A percentile compares a stretch with the other conserved stretches of the same genome.
Evolutionary conservation across 148 eudicot species (phyloP).

Genomic region (Heliosperma pusillum): DNA sequence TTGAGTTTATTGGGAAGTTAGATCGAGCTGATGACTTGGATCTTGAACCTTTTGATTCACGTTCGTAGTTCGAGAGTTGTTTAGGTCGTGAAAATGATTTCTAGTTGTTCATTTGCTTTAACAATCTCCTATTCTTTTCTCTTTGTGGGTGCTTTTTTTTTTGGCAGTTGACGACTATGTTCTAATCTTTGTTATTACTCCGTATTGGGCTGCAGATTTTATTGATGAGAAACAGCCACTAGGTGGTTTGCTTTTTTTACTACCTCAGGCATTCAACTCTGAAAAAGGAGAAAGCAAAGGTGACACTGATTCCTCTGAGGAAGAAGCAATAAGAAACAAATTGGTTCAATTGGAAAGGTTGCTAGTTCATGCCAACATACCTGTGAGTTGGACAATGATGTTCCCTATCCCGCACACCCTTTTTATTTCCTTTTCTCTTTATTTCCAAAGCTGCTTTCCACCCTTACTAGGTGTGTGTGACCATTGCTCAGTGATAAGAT

Average conservation of each 20-base stretch:
- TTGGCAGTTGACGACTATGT: not conserved
- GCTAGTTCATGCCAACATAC: slow-evolving; percentile 72
- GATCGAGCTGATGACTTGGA: not conserved
- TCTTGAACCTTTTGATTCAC: not conserved
- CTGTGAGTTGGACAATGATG: slow-evolving; percentile 55
- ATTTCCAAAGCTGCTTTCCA: not conserved
- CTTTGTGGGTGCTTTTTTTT: not conserved
- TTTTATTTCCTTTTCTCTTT: too few species aligned
- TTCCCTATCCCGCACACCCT: not conserved
- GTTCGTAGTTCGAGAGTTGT: not conserved
- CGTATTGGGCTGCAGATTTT: slow-evolving; percentile 47
- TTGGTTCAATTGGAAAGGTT: slow-evolving; percentile 67
- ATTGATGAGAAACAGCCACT: slow-evolving; percentile 65
- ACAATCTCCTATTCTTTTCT: not conserved
- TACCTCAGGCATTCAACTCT: slow-evolving; percentile 61
- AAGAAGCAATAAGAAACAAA: slow-evolving; percentile 35
- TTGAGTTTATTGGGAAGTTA: not conserved
- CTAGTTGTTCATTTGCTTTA: not conserved
- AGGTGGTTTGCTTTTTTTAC: slow-evolving; percentile 84
- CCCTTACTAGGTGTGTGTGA: not conserved
- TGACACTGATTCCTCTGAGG: slow-evolving; percentile 37
- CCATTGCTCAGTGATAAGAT: not conserved
- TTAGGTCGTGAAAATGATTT: not conserved
- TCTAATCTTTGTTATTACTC: too few species aligned
- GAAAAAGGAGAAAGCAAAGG: slow-evolving; percentile 34